These are phyloP conservation scores for Nigrograna mackinnonii DNA, from an alignment of 2,329 filamentous ascomycete species.

Conservation along the genomic window DNA sequence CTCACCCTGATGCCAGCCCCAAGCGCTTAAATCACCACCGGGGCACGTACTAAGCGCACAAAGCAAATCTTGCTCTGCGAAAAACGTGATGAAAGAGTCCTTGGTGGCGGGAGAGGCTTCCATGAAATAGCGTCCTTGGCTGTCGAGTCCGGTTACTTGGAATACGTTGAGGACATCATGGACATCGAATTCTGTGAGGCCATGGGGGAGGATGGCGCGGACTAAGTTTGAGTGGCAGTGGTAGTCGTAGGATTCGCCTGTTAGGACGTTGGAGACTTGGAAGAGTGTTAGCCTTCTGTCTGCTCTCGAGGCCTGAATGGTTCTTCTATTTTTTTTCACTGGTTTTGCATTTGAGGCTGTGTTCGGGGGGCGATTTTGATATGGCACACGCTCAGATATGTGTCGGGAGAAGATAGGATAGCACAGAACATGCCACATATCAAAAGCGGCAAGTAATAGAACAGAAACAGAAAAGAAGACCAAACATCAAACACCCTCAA, in stretches of 20 bases:
- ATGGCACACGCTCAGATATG: too few species aligned
- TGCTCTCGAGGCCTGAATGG: too few species aligned
- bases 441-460: not conserved
- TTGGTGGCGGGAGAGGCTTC: constrained; percentile 34
- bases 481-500: too few species aligned
- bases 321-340: not conserved
- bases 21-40: constrained; percentile 78
- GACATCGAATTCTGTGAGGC: constrained; percentile 72
- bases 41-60: constrained; percentile 72
- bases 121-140: constrained; percentile 77
- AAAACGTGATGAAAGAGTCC: constrained; percentile 67
- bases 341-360: not conserved
- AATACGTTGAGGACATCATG: constrained; percentile 88
- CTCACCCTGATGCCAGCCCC: constrained; percentile 68
- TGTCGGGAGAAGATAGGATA: too few species aligned
- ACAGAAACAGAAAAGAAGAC: constrained; percentile 2
- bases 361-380: not conserved
- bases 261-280: constrained; percentile 72
- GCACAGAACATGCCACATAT: too few species aligned
- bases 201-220: constrained; percentile 70
- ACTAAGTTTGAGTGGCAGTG: constrained; percentile 85
- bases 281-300: not conserved
- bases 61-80: constrained; percentile 77
- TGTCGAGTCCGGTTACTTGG: constrained; percentile 79
- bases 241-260: constrained; percentile 73